phyloP scores from a whole-genome alignment of 2,329 filamentous ascomycete genomes.

The Lizonia empirigonia region DNA sequence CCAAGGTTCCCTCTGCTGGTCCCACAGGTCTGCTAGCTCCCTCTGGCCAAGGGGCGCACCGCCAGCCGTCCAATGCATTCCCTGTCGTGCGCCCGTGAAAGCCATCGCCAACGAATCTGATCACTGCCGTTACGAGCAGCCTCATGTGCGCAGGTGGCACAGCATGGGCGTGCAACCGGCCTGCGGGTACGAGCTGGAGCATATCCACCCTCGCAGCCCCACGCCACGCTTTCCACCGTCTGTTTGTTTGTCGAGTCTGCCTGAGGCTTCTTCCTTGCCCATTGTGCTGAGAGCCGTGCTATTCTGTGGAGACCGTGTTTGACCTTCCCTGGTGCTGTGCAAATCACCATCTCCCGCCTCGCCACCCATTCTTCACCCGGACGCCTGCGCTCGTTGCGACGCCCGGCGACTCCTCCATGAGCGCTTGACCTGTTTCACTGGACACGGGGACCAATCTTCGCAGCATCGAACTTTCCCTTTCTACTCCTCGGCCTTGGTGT shows the following conservation, averaged over 20 bases:
- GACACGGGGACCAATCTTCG: constrained; percentile 1
- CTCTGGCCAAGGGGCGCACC: constrained; percentile 2
- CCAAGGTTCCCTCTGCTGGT: not conserved
- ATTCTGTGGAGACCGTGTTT: constrained; percentile 18
- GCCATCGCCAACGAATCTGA: constrained; percentile 21
- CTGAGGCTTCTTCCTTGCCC: constrained; percentile 16
- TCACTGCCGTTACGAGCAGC: constrained; percentile 35
- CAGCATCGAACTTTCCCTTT: constrained; percentile 1
- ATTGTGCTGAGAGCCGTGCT: constrained; percentile 2
- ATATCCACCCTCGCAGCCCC: constrained; percentile 16
- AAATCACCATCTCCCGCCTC: constrained; percentile 14
- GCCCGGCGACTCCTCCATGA: constrained; percentile 1
- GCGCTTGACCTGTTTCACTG: constrained; percentile 7
- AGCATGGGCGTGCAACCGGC: constrained; percentile 27
- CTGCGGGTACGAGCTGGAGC: constrained; percentile 8
- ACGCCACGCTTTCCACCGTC: constrained; percentile 1
- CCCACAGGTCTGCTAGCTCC: constrained; percentile 6
- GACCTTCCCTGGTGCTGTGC: constrained; percentile 5
- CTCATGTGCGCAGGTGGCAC: too few species aligned
- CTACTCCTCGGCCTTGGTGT: not conserved
- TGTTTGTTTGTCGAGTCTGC: constrained; percentile 9
- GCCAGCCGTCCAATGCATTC: constrained; percentile 9
- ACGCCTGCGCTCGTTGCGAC: not conserved
- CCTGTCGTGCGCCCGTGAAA: not conserved
- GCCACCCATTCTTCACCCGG: constrained; percentile 4